phyloP scores from a whole-genome alignment of 108 stramenopile genomes.

The Discostella pseudostelligera region DNA sequence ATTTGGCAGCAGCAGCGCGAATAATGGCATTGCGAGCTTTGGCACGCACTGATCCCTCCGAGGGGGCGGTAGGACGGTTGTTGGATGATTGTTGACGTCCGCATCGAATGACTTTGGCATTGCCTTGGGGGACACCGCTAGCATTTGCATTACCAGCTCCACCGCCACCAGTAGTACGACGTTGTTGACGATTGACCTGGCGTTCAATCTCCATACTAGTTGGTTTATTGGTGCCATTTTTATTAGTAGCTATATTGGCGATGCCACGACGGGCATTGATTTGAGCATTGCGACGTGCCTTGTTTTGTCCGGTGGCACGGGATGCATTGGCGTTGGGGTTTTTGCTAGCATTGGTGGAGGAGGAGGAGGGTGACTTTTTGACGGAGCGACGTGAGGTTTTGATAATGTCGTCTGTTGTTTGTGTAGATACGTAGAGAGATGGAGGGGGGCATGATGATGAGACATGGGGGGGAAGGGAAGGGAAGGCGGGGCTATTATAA shows the following conservation, averaged over 20 bases:
- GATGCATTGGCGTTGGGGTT: conserved; percentile 42
- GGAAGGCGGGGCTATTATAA: background rate
- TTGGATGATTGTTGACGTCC: no score
- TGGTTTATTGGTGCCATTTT: conserved; percentile 35
- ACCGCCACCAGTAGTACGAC: background rate
- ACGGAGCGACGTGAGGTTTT: conserved; percentile 42
- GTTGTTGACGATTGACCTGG: conserved; percentile 51
- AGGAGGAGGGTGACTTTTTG: conserved; percentile 19
- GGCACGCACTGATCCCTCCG: conserved; percentile 11
- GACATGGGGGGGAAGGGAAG: conserved; percentile 1
- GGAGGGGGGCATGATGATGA: background rate
- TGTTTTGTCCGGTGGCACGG: conserved; percentile 59
- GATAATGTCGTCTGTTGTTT: conserved; percentile 64
- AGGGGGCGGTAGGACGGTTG: background rate
- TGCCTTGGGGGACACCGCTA: conserved; percentile 3
- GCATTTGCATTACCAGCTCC: background rate
- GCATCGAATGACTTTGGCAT: conserved; percentile 34
- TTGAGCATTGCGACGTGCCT: conserved; percentile 69
- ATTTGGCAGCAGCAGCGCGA: conserved; percentile 4
- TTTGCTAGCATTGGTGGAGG: conserved; percentile 11
- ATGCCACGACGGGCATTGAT: conserved; percentile 57
- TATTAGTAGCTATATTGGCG: no score
- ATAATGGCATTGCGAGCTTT: conserved; percentile 9
- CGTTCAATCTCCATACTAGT: conserved; percentile 66
- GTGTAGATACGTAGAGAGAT: background rate